Percentiles rank a stretch among this genome's conserved stretches.
These are phyloP conservation scores for Fusarium xylarioides DNA, from an alignment of 2,329 filamentous ascomycete species.

Conservation along the genomic window DNA sequence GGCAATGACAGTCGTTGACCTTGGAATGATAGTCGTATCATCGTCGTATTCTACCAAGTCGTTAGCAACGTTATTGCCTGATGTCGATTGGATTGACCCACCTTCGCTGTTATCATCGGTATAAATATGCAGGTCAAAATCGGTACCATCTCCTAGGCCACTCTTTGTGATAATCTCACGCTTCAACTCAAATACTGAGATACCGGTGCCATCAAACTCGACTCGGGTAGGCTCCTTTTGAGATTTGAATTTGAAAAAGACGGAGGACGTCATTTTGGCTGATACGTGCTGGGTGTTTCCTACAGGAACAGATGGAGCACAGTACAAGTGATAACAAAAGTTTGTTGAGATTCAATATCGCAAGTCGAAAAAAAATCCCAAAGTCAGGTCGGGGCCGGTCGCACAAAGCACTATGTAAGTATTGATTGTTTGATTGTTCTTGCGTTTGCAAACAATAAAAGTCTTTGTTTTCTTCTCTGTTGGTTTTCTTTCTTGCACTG, in stretches of 20 bases:
- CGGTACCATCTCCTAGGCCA: conserved; percentile 91
- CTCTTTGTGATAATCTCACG: conserved; percentile 97
- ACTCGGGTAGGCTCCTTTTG: conserved; percentile 95
- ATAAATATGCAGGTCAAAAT: conserved; percentile 95
- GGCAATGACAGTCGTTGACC: conserved; percentile 92
- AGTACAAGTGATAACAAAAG: conserved; percentile 33
- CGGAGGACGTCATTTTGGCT: conserved; percentile 86
- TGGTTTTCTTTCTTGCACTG: conserved; percentile 51
- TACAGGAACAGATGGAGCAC: conserved; percentile 41
- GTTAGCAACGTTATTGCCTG: conserved; percentile 40
- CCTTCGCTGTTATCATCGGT: conserved; percentile 91
- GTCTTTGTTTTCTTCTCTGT: conserved; percentile 42
- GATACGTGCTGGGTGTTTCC: conserved; percentile 38
- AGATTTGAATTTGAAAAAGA: conserved; percentile 99
- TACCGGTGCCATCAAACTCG: conserved; percentile 96
- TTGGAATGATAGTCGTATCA: conserved; percentile 95
- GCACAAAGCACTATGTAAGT: conserved; percentile 48
- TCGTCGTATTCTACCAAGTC: conserved; percentile 83
- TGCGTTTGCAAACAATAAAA: conserved; percentile 38
- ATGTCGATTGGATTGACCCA: conserved; percentile 56
- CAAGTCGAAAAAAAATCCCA: conserved; percentile 23
- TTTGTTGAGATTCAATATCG: conserved; percentile 36
- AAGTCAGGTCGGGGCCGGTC: conserved; percentile 31
- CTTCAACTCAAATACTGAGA: conserved; percentile 98
- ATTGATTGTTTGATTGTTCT: conserved; percentile 41